Evolutionary conservation across 2,329 filamentous ascomycete species (phyloP).

Genomic region (Cladosporium colombiae): DNA sequence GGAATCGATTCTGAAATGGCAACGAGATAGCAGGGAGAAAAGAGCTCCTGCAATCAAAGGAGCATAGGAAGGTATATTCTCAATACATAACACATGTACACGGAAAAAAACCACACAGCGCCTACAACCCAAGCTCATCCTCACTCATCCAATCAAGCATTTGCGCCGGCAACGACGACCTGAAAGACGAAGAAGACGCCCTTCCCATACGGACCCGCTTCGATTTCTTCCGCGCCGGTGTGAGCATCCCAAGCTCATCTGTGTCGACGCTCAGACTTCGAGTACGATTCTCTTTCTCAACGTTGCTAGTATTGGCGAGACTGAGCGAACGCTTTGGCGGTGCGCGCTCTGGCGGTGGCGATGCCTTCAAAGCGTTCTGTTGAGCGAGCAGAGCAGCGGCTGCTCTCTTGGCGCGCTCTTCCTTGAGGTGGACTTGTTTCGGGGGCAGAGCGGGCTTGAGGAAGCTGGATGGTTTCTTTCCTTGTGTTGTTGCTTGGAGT

Average conservation of each 20-base stretch:
- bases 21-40: neutral
- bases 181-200: neutral
- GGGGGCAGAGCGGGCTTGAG: neutral
- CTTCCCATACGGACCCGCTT: neutral
- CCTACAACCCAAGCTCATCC: constrained; percentile 33
- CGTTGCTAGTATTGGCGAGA: neutral
- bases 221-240: constrained; percentile 1
- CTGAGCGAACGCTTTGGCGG: neutral
- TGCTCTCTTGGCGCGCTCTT: constrained; percentile 6
- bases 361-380: neutral
- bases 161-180: neutral
- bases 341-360: neutral
- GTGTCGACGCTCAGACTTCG: neutral
- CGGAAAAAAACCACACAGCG: neutral
- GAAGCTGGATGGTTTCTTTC: neutral
- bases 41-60: neutral
- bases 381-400: constrained; percentile 2
- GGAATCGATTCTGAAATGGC: too few relatives aligned
- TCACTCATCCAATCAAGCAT: constrained; percentile 27
- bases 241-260: constrained; percentile 9
- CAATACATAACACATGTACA: neutral
- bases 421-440: constrained; percentile 19
- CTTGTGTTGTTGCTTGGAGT: neutral
- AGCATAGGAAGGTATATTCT: neutral
- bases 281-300: neutral